Percentiles rank a stretch among this genome's conserved stretches.
Conservation (phyloP, 306 rosid genomes). For the barrel medic (Medicago truncatula) region DNA sequence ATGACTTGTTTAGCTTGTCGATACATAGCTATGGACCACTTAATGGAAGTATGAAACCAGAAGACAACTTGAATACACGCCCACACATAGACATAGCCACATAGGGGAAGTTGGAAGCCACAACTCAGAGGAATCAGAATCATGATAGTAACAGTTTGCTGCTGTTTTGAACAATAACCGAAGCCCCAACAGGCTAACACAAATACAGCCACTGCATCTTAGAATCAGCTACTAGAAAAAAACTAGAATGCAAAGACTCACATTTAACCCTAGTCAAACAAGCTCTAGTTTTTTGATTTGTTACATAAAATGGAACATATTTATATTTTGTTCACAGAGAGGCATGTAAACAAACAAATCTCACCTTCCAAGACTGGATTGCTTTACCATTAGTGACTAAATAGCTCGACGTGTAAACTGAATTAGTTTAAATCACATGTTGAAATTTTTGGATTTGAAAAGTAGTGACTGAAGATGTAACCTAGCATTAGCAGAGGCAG, state of each 20-base stretch:
- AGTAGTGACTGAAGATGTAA: constrained; percentile 65
- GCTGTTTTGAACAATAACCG: neutral
- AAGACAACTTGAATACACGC: neutral
- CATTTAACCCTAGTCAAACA: constrained; percentile 30
- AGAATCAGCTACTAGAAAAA: constrained; percentile 21
- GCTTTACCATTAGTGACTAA: constrained; percentile 28
- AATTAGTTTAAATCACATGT: constrained; percentile 32
- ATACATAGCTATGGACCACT: neutral
- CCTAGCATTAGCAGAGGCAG: constrained; percentile 77
- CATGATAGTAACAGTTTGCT: neutral
- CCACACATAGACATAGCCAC: neutral
- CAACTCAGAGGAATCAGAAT: neutral
- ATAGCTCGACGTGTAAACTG: constrained; percentile 25
- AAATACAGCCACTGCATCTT: neutral
- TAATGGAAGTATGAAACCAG: neutral
- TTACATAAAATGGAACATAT: constrained; percentile 17
- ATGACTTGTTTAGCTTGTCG: neutral
- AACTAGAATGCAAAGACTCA: constrained; percentile 14
- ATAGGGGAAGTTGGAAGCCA: neutral
- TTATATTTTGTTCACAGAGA: constrained; percentile 30
- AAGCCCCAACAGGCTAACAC: neutral
- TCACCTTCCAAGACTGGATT: constrained; percentile 10
- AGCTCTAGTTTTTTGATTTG: constrained; percentile 15
- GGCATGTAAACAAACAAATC: constrained; percentile 26
- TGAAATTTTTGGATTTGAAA: constrained; percentile 52